A percentile compares a stretch with the other conserved stretches of the same genome.
Conservation (phyloP, 2,329 filamentous ascomycete species). For the Aciculosporium take region DNA sequence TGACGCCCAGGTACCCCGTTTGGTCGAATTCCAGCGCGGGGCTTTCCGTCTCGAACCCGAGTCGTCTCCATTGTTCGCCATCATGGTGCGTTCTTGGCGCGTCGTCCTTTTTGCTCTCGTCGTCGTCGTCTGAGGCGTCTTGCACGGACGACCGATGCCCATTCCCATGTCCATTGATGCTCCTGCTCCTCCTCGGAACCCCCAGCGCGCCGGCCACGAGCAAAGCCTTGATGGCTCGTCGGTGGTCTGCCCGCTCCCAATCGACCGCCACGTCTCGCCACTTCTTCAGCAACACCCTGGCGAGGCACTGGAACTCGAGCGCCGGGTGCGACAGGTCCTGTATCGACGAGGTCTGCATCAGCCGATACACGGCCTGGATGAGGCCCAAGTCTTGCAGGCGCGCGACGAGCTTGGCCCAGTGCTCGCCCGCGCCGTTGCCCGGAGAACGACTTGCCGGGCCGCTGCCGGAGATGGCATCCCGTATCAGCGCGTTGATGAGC, state of each 20-base stretch:
- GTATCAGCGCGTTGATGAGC: constrained; percentile 87
- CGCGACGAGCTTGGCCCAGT: constrained; percentile 95
- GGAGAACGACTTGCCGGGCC: constrained; percentile 26
- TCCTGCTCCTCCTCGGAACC: no score
- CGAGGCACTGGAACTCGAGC: constrained; percentile 83
- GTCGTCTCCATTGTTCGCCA: constrained; percentile 79
- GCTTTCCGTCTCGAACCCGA: constrained; percentile 85
- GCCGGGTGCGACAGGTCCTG: constrained; percentile 83
- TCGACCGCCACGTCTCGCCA: constrained; percentile 82
- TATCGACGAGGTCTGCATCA: constrained; percentile 89
- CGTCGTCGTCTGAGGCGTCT: constrained; percentile 18
- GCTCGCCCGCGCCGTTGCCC: constrained; percentile 32
- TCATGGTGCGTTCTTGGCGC: constrained; percentile 56
- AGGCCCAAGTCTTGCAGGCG: constrained; percentile 81
- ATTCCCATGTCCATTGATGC: constrained; percentile 23
- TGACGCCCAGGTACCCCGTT: constrained; percentile 85
- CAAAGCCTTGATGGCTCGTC: constrained; percentile 71
- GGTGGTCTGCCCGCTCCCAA: constrained; percentile 74
- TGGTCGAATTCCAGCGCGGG: constrained; percentile 74
- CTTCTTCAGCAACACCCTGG: constrained; percentile 72
- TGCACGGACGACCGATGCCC: constrained; percentile 23
- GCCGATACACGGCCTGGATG: constrained; percentile 76
- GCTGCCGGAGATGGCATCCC: constrained; percentile 74
- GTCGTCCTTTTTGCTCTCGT: constrained; percentile 40
- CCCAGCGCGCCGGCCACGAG: constrained; percentile 71